Evolutionary conservation across 1,284 basidiomycete genomes (phyloP), one percentile per base, ranked within the genome.

Genomic region (Puccinia novopanici): DNA sequence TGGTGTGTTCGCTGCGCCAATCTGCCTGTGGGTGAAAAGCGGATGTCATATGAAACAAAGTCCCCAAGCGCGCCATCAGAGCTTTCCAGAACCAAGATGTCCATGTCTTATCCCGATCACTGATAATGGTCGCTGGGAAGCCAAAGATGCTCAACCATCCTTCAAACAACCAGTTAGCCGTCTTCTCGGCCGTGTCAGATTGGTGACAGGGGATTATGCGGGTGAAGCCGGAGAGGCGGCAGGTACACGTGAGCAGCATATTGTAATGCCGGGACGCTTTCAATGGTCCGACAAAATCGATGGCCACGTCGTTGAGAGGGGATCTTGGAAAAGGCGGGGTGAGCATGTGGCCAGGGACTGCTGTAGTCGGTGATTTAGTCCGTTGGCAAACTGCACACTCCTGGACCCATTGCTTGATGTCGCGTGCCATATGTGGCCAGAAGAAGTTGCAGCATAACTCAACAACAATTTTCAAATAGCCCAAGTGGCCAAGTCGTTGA

Each of bases 391-490:
- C 57, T 50, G 27, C 19, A 19, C 72, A 74, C 15, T n/a, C 5
- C 15, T 34, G 27, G n/a, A 74, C 72, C 55, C 24, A 74, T n/a
- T 10, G 15, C 17, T 37, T 40, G 24, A 74, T 27, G 22, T 70
- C 67, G 0, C 24, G 13, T 2, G 67, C 24, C 87, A 88, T 88
- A 27, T 85, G 82, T 0, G 86, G 87, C 88, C 87, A 88, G 82
- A 87, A 88, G 71, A 86, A 88, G 0, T 84, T 83, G 6, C 82
- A 68, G 0, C 83, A 81, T 0, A 88, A 81, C 0, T 85, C 55
- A 0, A 77, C 83, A 73, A 87, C 87, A 22, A 83, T 83, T 73
- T 88, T 88, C 27, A 86, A 83, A 24, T 84, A 82, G 0, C 87
- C 86, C 74, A 87, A 87, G 76, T 88, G 87, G 0, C 87, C 86